phyloP scores from a whole-genome alignment of 2,329 filamentous ascomycete genomes.

The Sclerotinia nivalis region DNA sequence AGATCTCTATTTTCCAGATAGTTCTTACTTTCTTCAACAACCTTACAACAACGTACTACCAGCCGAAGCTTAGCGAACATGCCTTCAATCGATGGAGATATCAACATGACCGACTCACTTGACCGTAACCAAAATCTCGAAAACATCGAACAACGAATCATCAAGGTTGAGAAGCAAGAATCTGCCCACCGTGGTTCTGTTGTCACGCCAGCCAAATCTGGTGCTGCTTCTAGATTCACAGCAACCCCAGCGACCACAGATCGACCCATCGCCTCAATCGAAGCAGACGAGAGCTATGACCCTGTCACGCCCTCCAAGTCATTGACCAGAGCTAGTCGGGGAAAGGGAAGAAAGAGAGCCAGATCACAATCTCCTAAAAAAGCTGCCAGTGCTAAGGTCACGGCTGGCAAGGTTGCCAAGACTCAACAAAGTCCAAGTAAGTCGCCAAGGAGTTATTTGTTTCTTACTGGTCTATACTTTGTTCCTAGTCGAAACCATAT shows the following conservation, averaged over 20 bases:
- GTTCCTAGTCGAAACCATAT: background rate
- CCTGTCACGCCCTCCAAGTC: slow-evolving; percentile 2
- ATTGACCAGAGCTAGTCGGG: background rate
- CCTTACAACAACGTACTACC: background rate
- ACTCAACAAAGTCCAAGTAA: background rate
- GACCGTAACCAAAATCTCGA: background rate
- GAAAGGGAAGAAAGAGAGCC: background rate
- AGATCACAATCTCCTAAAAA: background rate
- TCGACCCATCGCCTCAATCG: background rate
- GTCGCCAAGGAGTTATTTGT: background rate
- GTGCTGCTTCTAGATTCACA: background rate
- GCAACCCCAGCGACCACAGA: background rate
- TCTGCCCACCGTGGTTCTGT: background rate
- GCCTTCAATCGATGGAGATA: background rate
- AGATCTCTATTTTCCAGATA: background rate
- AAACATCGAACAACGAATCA: background rate
- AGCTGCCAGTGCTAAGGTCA: background rate
- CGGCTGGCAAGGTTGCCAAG: background rate
- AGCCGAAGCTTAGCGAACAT: background rate
- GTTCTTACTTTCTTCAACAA: background rate
- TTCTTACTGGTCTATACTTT: background rate
- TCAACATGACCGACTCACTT: background rate
- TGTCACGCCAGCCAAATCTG: slow-evolving; percentile 1
- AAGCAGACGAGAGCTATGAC: background rate
- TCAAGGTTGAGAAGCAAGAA: background rate